Evolutionary conservation across 1,284 basidiomycete species (phyloP).

Genomic region (Ganoderma boninense): DNA sequence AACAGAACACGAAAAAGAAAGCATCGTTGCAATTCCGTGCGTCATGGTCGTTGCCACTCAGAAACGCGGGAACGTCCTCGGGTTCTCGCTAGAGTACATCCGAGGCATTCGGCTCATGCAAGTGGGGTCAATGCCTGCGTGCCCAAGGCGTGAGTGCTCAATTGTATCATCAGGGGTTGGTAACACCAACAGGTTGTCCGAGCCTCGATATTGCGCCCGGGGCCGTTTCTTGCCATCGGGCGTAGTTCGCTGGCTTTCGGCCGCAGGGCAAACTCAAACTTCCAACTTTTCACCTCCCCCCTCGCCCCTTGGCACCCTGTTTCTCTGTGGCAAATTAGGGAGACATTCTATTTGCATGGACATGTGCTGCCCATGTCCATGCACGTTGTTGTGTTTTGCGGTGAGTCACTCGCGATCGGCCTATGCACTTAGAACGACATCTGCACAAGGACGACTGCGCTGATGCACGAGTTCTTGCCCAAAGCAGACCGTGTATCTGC

Average conservation of each 20-base stretch:
- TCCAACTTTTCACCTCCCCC: not conserved
- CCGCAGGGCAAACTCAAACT: not conserved
- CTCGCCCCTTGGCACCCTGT: not conserved
- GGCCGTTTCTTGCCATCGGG: not conserved
- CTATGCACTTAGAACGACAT: not conserved
- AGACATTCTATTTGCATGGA: no score
- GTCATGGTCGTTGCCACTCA: not conserved
- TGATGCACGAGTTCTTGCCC: not conserved
- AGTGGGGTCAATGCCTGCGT: not conserved
- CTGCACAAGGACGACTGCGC: not conserved
- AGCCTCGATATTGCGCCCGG: not conserved
- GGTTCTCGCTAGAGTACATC: not conserved
- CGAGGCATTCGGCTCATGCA: not conserved
- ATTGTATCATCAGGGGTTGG: not conserved
- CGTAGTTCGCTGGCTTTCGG: not conserved
- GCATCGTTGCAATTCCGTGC: not conserved
- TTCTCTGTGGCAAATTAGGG: not conserved
- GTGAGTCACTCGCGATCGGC: not conserved
- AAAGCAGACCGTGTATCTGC: not conserved
- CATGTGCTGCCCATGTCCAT: not conserved
- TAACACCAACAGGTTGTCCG: not conserved
- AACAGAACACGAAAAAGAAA: not conserved
- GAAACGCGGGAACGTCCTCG: conserved; percentile 1
- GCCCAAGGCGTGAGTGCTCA: not conserved
- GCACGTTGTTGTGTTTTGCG: not conserved